Evolutionary conservation across 2,329 filamentous ascomycete genomes (phyloP).

Genomic region (Sporothrix brunneoviolacea): DNA sequence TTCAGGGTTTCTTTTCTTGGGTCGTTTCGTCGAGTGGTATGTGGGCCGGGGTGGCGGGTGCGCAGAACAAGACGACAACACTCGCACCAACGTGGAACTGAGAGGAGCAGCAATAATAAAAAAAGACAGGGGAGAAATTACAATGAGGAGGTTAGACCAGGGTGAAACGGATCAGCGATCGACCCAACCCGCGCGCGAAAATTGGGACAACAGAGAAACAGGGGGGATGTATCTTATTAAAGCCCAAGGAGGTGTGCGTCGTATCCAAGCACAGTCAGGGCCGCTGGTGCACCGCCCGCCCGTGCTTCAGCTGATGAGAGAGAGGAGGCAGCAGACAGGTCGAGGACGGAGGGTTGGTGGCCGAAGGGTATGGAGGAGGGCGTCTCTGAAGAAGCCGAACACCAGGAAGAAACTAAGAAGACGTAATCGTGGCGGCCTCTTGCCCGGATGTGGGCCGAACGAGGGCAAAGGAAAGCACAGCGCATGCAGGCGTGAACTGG

Average conservation of each 20-base stretch:
- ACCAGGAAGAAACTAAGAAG: background rate
- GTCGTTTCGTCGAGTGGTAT: constrained; percentile 10
- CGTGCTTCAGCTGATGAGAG: constrained; percentile 1
- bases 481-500: background rate
- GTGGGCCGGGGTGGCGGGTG: constrained; percentile 15
- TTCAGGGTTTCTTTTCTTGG: background rate
- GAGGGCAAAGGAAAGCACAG: background rate
- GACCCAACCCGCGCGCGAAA: constrained; percentile 5
- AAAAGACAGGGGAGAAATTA: constrained; percentile 17
- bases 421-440: background rate
- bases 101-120: constrained; percentile 1
- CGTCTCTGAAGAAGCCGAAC: background rate
- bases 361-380: background rate
- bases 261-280: background rate
- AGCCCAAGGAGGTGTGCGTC: too few species aligned
- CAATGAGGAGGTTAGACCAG: constrained; percentile 17
- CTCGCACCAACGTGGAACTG: constrained; percentile 1
- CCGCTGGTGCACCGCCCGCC: background rate
- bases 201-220: background rate
- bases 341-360: background rate
- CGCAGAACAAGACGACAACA: background rate
- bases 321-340: background rate
- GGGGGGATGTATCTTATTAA: background rate
- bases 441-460: constrained; percentile 9
- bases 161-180: constrained; percentile 13